phyloP scores from a whole-genome alignment of 2,329 filamentous ascomycete genomes.

The Emmonsiellopsis sp. region DNA sequence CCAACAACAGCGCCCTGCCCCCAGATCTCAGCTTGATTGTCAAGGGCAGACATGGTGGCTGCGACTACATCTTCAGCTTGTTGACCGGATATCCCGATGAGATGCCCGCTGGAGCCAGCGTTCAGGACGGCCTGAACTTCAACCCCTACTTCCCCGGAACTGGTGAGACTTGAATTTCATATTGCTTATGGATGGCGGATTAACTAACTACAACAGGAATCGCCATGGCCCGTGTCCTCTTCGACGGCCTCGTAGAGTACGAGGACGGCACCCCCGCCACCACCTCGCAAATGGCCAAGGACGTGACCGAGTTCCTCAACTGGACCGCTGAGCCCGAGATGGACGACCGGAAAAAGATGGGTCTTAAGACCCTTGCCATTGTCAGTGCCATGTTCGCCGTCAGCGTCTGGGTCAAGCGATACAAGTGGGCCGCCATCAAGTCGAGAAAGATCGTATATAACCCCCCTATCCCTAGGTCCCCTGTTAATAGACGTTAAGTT shows the following conservation, averaged over 20 bases:
- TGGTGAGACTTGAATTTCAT: conserved; percentile 39
- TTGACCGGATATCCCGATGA: conserved; percentile 97
- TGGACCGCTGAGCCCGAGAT: conserved; percentile 98
- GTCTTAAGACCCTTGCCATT: conserved; percentile 86
- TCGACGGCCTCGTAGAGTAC: conserved; percentile 95
- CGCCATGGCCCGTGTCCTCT: conserved; percentile 96
- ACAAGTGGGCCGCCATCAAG: conserved; percentile 98
- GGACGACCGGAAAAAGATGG: conserved; percentile 99
- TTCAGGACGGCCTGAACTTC: conserved; percentile 92
- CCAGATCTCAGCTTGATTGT: conserved; percentile 96
- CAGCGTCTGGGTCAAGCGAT: conserved; percentile 97
- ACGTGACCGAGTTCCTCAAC: conserved; percentile 97
- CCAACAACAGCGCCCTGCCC: conserved; percentile 95
- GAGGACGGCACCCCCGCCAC: conserved; percentile 91
- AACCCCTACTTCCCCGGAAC: conserved; percentile 99
- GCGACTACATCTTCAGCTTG: conserved; percentile 96
- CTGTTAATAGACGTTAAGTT: not conserved
- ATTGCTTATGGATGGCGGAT: not conserved
- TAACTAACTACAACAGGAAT: conserved; percentile 45
- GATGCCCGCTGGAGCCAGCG: conserved; percentile 75
- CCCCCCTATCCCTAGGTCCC: conserved; percentile 47
- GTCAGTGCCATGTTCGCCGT: conserved; percentile 70
- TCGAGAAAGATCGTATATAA: conserved; percentile 86
- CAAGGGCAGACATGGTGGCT: conserved; percentile 95
- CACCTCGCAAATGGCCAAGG: conserved; percentile 99